These are phyloP conservation scores for Westerdykella ornata DNA, from an alignment of 2,329 filamentous ascomycete species.

Conservation along the genomic window DNA sequence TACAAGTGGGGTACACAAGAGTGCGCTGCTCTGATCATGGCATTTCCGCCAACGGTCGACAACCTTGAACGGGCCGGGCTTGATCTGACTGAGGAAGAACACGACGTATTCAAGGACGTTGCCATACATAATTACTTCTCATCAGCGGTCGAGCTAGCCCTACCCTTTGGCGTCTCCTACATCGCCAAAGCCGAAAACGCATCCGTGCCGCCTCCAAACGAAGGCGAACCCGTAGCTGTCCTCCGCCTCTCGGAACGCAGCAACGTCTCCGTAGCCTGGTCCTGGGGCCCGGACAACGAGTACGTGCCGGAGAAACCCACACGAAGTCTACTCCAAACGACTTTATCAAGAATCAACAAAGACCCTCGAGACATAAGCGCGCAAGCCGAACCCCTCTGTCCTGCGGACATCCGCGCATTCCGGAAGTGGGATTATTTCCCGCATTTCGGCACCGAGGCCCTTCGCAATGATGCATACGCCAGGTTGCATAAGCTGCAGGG, in stretches of 20 bases:
- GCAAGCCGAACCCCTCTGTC: constrained; percentile 12
- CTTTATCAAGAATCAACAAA: constrained; percentile 31
- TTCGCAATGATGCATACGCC: constrained; percentile 24
- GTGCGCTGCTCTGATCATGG: constrained; percentile 33
- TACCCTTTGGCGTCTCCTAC: constrained; percentile 35
- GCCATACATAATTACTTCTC: constrained; percentile 35
- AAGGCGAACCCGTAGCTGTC: constrained; percentile 31
- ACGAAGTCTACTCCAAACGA: constrained; percentile 22
- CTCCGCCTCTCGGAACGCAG: constrained; percentile 26
- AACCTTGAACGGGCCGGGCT: constrained; percentile 30
- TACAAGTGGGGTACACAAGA: constrained; percentile 29
- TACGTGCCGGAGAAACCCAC: constrained; percentile 25
- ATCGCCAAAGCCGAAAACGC: constrained; percentile 21
- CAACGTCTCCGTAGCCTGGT: constrained; percentile 32
- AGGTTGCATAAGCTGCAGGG: constrained; percentile 33
- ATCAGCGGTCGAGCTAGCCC: constrained; percentile 26
- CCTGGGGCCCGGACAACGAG: constrained; percentile 31
- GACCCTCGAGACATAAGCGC: constrained; percentile 30
- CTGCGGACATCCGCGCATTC: constrained; percentile 28
- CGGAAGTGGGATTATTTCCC: constrained; percentile 38
- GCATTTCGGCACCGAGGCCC: constrained; percentile 26
- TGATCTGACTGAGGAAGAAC: constrained; percentile 29
- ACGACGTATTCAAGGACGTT: constrained; percentile 28
- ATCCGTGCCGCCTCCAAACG: constrained; percentile 26
- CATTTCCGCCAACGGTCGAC: constrained; percentile 31